These are phyloP conservation scores for Cytospora leucostoma DNA, from an alignment of 2,329 filamentous ascomycete species.

Conservation along the genomic window DNA sequence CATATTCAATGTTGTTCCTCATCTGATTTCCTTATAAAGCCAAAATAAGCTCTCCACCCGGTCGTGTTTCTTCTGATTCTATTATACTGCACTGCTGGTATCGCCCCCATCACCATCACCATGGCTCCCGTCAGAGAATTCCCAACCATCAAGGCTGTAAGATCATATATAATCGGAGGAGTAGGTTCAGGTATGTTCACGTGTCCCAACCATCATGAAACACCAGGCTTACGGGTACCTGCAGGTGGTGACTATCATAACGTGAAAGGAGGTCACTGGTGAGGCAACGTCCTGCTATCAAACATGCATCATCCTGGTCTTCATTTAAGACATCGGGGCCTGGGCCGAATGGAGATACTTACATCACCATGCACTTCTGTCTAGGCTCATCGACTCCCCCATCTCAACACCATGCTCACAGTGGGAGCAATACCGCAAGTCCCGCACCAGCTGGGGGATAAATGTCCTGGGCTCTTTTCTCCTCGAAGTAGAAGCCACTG, in stretches of 20 bases:
- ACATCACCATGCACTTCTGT: slow-evolving; percentile 31
- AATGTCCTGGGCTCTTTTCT: slow-evolving; percentile 93
- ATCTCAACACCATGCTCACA: slow-evolving; percentile 91
- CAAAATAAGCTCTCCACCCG: not conserved
- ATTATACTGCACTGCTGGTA: not conserved
- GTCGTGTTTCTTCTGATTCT: not conserved
- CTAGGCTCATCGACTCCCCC: slow-evolving; percentile 86
- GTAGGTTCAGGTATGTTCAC: slow-evolving; percentile 51
- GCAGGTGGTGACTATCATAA: slow-evolving; percentile 87
- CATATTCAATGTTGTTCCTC: not conserved
- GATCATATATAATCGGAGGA: slow-evolving; percentile 71
- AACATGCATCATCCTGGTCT: not conserved
- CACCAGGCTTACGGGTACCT: slow-evolving; percentile 27
- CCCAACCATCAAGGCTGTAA: slow-evolving; percentile 73
- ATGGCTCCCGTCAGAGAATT: slow-evolving; percentile 60
- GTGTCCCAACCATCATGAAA: not conserved
- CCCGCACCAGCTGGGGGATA: slow-evolving; percentile 91
- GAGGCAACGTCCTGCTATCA: slow-evolving; percentile 32
- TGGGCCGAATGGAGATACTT: slow-evolving; percentile 1
- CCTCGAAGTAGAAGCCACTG: slow-evolving; percentile 82
- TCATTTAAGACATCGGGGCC: not conserved
- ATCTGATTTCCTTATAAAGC: not conserved
- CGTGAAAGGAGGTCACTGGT: slow-evolving; percentile 74
- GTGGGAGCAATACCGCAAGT: slow-evolving; percentile 86
- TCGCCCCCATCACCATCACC: slow-evolving; percentile 15